Evolutionary conservation across 805 yeast genomes (phyloP), one percentile per base, ranked within the genome.

Genomic region (Dipodascus geniculatus): DNA sequence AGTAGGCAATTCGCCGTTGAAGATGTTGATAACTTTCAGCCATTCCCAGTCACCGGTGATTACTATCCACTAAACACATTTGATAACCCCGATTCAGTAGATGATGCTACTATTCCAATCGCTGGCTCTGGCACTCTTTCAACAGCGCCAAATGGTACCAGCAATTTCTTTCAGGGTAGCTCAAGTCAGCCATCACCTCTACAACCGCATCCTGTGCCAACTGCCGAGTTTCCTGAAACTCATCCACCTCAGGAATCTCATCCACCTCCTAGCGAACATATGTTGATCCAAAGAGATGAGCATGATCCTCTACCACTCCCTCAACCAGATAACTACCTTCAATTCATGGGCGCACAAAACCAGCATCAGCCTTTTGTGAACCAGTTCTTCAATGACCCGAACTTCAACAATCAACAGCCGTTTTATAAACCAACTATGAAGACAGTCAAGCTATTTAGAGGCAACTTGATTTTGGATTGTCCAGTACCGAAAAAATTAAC

Each of bases 401-500:
- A 11, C 11, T 28, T 6, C 11, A 28, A 28, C 33, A 28, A 28
- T 28, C 33, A 28, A 28, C 33, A 28, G 11, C 33, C 33, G 6
- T 28, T 28, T 11, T 28, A 28, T 11, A 28, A 28, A 11, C 33
- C 33, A 28, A 28, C 33, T 28, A 28, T 63, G 50, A 71, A 67
- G 54, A 71, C 75, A 50, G 83, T 83, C 38, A 65, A 74, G 49
- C 72, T 82, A 66, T 80, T 78, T 65, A 76, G 79, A 57, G 96
- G 96, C 54, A 88, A 88, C 63, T 77, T 88, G 64, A 87, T 88
- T 33, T 75, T 88, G 55, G 96, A 88, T 68, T 88, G 95, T 64
- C 96, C 95, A 9, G 90, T 88, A 1, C 82, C 95, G n/a, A 77
- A 79, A 28, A 76, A 79, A 50, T 73, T 88, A 51, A 17, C 44